A percentile compares a stretch with the other conserved stretches of the same genome.
Evolutionary conservation across 2,329 filamentous ascomycete genomes (phyloP).

Genomic region (Aureobasidium vineae): DNA sequence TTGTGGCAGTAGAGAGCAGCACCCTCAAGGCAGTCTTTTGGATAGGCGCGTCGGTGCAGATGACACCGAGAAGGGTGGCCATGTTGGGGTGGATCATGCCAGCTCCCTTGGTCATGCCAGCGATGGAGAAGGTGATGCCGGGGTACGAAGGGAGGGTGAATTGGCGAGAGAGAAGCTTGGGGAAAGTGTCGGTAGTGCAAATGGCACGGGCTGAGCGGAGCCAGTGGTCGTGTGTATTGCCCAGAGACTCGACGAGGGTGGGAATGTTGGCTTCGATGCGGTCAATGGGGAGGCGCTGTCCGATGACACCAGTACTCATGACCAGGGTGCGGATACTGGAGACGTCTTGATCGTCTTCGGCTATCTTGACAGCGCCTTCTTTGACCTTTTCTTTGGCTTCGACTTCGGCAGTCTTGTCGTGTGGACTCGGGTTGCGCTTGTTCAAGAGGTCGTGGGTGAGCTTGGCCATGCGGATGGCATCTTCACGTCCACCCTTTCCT

Average conservation of each 20-base stretch:
- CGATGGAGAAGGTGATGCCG: constrained; percentile 73
- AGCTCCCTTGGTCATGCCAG: constrained; percentile 95
- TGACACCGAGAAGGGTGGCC: constrained; percentile 88
- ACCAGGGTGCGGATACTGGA: constrained; percentile 67
- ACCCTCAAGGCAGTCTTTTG: constrained; percentile 63
- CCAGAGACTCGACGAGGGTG: constrained; percentile 67
- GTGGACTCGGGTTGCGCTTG: constrained; percentile 18
- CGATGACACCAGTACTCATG: constrained; percentile 98
- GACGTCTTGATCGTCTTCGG: constrained; percentile 45
- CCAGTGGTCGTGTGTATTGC: constrained; percentile 80
- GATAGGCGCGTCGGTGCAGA: constrained; percentile 88
- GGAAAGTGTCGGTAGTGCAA: constrained; percentile 98
- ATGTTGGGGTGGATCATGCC: constrained; percentile 99
- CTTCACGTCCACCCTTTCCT: constrained; percentile 81
- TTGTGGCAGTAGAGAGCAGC: constrained; percentile 70
- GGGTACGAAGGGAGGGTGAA: constrained; percentile 83
- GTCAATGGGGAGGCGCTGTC: constrained; percentile 87
- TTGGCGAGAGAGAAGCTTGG: constrained; percentile 82
- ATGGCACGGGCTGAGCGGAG: constrained; percentile 83
- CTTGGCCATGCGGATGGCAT: constrained; percentile 79
- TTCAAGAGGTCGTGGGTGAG: constrained; percentile 68
- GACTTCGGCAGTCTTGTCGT: not conserved
- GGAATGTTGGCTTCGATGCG: constrained; percentile 87
- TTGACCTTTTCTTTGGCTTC: not conserved
- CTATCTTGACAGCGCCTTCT: constrained; percentile 33